phyloP scores from a whole-genome alignment of 2,329 filamentous ascomycete genomes.

The Teratosphaeria pseudoeucalypti region DNA sequence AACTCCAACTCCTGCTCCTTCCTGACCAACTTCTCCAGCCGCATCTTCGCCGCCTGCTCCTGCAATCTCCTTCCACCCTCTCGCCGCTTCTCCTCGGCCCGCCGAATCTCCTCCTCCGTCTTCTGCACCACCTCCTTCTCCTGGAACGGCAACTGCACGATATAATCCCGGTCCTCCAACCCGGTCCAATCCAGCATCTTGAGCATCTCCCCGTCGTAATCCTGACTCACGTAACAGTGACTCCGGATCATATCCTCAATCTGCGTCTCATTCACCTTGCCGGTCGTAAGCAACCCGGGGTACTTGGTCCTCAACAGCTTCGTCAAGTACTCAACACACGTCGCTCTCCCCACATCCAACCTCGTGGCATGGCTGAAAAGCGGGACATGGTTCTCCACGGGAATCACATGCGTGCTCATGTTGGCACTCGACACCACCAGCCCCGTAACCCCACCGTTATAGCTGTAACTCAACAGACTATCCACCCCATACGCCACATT shows the following conservation, averaged over 20 bases:
- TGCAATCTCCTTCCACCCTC: slow-evolving; percentile 86
- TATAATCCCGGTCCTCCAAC: slow-evolving; percentile 75
- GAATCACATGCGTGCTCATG: slow-evolving; percentile 89
- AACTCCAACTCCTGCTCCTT: slow-evolving; percentile 95
- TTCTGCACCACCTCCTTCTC: slow-evolving; percentile 87
- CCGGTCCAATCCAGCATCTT: slow-evolving; percentile 82
- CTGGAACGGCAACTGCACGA: slow-evolving; percentile 87
- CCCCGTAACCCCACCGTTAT: slow-evolving; percentile 81
- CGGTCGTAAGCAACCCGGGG: slow-evolving; percentile 57
- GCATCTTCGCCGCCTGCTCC: slow-evolving; percentile 95
- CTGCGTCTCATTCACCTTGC: slow-evolving; percentile 73
- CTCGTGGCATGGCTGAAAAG: slow-evolving; percentile 76
- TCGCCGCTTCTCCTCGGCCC: slow-evolving; percentile 85
- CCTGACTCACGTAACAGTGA: slow-evolving; percentile 78
- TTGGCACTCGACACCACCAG: slow-evolving; percentile 86
- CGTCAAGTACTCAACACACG: slow-evolving; percentile 80
- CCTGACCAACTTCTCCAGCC: slow-evolving; percentile 83
- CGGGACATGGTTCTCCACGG: slow-evolving; percentile 66
- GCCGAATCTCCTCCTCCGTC: slow-evolving; percentile 83
- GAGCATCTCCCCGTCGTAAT: slow-evolving; percentile 70
- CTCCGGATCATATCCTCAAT: slow-evolving; percentile 78
- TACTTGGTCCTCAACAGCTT: slow-evolving; percentile 90
- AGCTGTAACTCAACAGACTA: slow-evolving; percentile 87
- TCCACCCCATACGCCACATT: slow-evolving; percentile 91
- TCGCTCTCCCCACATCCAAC: slow-evolving; percentile 88